Percentiles rank a stretch among this genome's conserved stretches.
These are phyloP conservation scores for Centrapalus pauciflorus DNA, from an alignment of 129 eudicot species.

Conservation along the genomic window DNA sequence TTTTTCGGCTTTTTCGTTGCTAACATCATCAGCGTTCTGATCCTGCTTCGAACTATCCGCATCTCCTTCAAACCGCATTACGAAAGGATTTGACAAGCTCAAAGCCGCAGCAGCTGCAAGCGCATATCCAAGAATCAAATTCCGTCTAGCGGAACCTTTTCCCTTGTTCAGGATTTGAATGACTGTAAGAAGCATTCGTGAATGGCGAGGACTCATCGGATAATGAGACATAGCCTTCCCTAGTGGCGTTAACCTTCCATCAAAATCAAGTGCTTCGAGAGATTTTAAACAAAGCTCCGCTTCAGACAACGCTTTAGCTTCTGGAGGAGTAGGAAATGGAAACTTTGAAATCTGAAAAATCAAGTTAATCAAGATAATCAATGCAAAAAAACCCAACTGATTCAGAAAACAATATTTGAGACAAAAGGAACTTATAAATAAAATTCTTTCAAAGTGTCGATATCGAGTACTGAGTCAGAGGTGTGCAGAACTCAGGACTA, in stretches of 20 bases:
- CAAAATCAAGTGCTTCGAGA: conserved; percentile 69
- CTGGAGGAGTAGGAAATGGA: conserved; percentile 90
- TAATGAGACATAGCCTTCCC: conserved; percentile 93
- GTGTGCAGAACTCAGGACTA: too few species aligned
- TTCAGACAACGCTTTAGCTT: conserved; percentile 48
- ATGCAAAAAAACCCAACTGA: neutral
- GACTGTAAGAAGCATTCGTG: conserved; percentile 88
- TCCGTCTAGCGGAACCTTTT: conserved; percentile 36
- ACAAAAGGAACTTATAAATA: too few species aligned
- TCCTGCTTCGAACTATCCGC: conserved; percentile 19
- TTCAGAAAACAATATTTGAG: too few species aligned
- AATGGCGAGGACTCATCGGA: conserved; percentile 97
- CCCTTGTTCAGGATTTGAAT: conserved; percentile 54
- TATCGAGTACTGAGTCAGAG: too few species aligned
- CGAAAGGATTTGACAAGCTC: conserved; percentile 84
- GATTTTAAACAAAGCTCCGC: conserved; percentile 78
- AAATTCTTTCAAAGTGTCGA: too few species aligned
- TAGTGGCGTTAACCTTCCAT: conserved; percentile 63
- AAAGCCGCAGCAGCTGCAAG: conserved; percentile 95
- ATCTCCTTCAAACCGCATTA: conserved; percentile 52
- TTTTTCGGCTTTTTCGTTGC: conserved; percentile 35
- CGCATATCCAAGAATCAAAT: conserved; percentile 68
- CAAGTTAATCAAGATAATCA: neutral
- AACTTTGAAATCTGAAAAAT: conserved; percentile 80
- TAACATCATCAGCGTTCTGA: conserved; percentile 2